Base-by-base conservation (phyloP, 441 rosid genomes). In the Pelargonium myrrhifolium region DNA sequence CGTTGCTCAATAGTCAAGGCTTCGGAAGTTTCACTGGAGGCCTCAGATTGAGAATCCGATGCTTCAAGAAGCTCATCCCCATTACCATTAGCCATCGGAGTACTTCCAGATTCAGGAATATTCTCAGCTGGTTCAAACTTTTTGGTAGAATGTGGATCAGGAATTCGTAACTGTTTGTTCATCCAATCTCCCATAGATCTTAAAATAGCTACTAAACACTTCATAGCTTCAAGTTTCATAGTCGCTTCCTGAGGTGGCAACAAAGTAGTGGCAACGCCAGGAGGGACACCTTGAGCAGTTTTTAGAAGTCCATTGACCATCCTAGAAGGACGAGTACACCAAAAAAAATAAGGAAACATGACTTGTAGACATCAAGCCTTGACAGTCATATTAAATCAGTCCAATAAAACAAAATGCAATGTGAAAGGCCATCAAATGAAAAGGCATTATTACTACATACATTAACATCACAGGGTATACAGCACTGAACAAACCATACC, bases 241-340 rank as follows among this genome's bases (percentile, higher is more conserved):
- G 88, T 81, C 64, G 71, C 76, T 84, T 95, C 99, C 81, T 95
- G 98, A 39, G 96, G 93, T 17, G 96, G 96, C 81, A 90, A 71
- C 62, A 95, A 71, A 0, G 91, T 82, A 72, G 97, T 84, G 67
- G 83, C 72, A 60, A 86, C 77, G 66, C 92, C 91, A 65, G 98
- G 91, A 58, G 95, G 89, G 58, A 81, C 86, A 73, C 99, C 99
- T 86, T 90, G 98, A 68, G 98, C 99, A 68, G 98, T 92, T 88
- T 95, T 95, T 71, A 92, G 97, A 77, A 95, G 98, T 77, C 99
- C 99, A 79, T 89, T 95, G 78, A 95, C 98, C 98, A 95, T 87
- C 83, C 98, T 95, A 83, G 62, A 77, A 67, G 69, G 71, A 69
- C 9, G 43, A 43, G 47, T n/a, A 69, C 55, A 62, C 65, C 61